These are phyloP conservation scores for Aureobasidium leucospermi DNA, from an alignment of 2,329 filamentous ascomycete species.

Conservation along the genomic window DNA sequence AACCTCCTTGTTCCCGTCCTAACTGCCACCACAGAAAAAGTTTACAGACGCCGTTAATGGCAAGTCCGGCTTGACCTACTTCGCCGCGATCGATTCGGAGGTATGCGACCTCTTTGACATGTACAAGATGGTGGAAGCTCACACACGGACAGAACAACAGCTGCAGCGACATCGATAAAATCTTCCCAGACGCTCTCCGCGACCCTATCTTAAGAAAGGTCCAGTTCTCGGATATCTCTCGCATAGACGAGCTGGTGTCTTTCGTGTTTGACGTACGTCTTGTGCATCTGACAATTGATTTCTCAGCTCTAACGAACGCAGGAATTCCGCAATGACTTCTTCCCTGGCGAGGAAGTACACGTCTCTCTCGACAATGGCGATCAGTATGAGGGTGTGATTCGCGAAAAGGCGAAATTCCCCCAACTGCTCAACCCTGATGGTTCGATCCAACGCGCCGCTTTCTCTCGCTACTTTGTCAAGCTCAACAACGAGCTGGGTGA, in stretches of 20 bases:
- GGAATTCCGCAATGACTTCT: constrained; percentile 83
- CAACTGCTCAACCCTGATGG: constrained; percentile 57
- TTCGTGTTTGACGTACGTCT: constrained; percentile 51
- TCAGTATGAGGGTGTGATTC: constrained; percentile 63
- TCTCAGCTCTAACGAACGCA: constrained; percentile 22
- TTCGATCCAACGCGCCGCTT: constrained; percentile 57
- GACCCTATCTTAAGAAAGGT: constrained; percentile 84
- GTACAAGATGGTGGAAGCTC: constrained; percentile 15
- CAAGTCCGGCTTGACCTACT: constrained; percentile 83
- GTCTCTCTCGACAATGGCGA: constrained; percentile 64
- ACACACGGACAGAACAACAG: constrained; percentile 44
- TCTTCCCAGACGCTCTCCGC: constrained; percentile 85
- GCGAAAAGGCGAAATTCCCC: constrained; percentile 75
- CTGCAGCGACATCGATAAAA: constrained; percentile 80
- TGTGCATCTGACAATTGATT: background rate
- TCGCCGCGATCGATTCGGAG: constrained; percentile 62
- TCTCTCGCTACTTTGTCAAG: constrained; percentile 73
- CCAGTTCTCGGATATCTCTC: constrained; percentile 81
- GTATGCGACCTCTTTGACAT: constrained; percentile 21
- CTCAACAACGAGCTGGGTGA: constrained; percentile 57
- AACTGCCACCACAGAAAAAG: constrained; percentile 52
- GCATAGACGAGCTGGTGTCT: constrained; percentile 71
- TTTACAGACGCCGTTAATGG: constrained; percentile 97
- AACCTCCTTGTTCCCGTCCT: constrained; percentile 16
- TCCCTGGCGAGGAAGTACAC: constrained; percentile 76